Base-by-base conservation (phyloP, 148 eudicot species). In the Dianthus caryophyllus region DNA sequence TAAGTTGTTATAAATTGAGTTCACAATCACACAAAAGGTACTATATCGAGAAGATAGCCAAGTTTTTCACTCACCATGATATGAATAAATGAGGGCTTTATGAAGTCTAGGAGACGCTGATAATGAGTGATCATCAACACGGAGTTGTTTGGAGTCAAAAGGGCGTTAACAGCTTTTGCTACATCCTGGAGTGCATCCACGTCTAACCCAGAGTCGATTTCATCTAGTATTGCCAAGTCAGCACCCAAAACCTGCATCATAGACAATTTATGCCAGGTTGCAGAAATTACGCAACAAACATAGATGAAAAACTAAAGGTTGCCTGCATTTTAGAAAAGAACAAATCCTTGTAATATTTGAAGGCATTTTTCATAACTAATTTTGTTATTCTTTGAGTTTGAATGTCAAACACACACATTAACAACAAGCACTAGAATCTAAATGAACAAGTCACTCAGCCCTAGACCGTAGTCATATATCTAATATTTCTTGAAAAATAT, bases 151-250 rank as follows among this genome's bases (percentile, higher is more conserved):
- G 88, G 86, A 12, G 96, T 86, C 76, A 84, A 74, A 64, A 94
- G 84, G 33, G 72, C 86, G 74, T 90, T 90, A 33, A 94, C 97
- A 51, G 96, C 99, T 77, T 81, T 82, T 64, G 99, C 90, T 57
- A 90, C 96, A 80, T 90, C 99, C 73, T 80, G 84, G 70, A 94
- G 97, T 58, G 99, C 99, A 78, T 94, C 99, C 65, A 94, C 96
- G 70, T 94, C 99, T 73, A 94, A 79, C 61, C 99, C 97, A 63
- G 97, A 94, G 80, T 94, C 97, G 46, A 94, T 94, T 75, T 94
- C 99, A 71, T 94, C 99, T 71, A 94, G 72, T 73, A 94, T 88
- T 44, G 90, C 96, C 79, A 90, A 81, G 50, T 94, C 93, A 63
- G 99, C 99, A 59, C 97, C 99, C 71, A 94, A 82, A 68, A 94